phyloP scores from a whole-genome alignment of 768 basidiomycete genomes.

The Tylopilus sp. region DNA sequence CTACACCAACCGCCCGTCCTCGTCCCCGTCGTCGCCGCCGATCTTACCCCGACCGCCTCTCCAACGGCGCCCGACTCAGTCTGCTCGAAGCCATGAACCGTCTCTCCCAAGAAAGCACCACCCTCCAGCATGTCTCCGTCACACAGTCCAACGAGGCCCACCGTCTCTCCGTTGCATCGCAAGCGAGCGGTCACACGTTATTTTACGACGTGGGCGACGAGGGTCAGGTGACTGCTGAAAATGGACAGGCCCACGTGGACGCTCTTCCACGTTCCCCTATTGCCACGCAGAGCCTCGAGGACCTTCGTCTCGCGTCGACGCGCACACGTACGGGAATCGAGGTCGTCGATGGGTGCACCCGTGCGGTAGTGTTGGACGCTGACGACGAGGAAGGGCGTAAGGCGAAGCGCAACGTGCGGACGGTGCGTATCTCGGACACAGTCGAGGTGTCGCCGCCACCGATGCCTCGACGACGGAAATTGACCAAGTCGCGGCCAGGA shows the following conservation, averaged over 20 bases:
- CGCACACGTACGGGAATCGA: conserved; percentile 21
- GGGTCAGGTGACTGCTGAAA: neutral
- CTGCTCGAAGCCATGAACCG: conserved; percentile 28
- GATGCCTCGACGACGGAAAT: conserved; percentile 15
- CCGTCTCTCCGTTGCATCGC: conserved; percentile 23
- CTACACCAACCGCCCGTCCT: conserved; percentile 8
- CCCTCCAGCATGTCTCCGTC: neutral
- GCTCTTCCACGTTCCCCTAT: too few species aligned
- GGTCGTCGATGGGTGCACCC: neutral
- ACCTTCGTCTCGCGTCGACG: conserved; percentile 14
- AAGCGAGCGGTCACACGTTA: conserved; percentile 25
- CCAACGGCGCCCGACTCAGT: conserved; percentile 21
- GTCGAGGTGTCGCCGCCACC: conserved; percentile 20
- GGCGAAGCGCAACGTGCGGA: conserved; percentile 20
- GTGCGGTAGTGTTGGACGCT: neutral
- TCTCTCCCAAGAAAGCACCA: conserved; percentile 18
- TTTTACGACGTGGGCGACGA: conserved; percentile 20
- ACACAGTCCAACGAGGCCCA: conserved; percentile 10
- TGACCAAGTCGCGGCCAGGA: conserved; percentile 20
- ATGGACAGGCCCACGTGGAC: neutral
- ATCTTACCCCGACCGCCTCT: conserved; percentile 26
- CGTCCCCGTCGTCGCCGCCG: conserved; percentile 19
- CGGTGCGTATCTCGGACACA: conserved; percentile 24
- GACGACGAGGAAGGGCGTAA: conserved; percentile 1
- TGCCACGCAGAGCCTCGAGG: conserved; percentile 23